Conservation (phyloP, 176 grass and related monocot species). For the Lolium perenne region DNA sequence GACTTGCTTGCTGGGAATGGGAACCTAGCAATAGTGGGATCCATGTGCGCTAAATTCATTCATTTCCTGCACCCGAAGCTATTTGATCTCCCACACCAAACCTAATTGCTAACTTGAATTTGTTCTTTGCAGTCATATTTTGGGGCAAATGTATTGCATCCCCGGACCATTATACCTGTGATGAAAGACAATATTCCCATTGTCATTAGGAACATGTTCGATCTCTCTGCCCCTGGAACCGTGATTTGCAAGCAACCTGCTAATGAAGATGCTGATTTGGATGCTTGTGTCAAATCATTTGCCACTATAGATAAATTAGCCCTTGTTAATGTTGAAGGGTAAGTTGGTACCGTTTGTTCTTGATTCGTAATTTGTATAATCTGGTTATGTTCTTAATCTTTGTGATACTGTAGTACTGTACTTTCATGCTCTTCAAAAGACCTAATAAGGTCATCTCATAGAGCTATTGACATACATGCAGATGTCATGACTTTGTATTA, state of each 20-base stretch:
- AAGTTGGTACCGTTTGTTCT: slow-evolving; percentile 36
- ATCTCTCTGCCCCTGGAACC: slow-evolving; percentile 84
- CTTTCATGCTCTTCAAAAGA: slow-evolving; percentile 24
- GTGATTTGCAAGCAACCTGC: slow-evolving; percentile 75
- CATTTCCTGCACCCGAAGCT: slow-evolving; percentile 40
- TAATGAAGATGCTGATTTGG: slow-evolving; percentile 78
- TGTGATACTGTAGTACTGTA: not conserved
- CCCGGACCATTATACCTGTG: slow-evolving; percentile 97
- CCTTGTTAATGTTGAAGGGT: slow-evolving; percentile 99
- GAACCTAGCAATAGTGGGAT: slow-evolving; percentile 29
- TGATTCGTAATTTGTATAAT: slow-evolving; percentile 27
- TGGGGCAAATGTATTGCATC: slow-evolving; percentile 97
- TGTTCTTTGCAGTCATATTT: slow-evolving; percentile 84
- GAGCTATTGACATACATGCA: not conserved
- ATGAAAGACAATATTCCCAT: slow-evolving; percentile 96
- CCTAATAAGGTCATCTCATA: slow-evolving; percentile 7
- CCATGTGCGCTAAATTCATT: slow-evolving; percentile 11
- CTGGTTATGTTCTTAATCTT: slow-evolving; percentile 13
- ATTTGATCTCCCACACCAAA: slow-evolving; percentile 22
- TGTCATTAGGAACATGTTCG: slow-evolving; percentile 95
- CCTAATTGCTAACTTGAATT: slow-evolving; percentile 38
- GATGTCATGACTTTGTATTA: slow-evolving; percentile 23
- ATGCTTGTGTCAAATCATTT: slow-evolving; percentile 89
- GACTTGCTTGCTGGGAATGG: slow-evolving; percentile 17
- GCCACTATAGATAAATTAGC: slow-evolving; percentile 97